A percentile compares a stretch with the other conserved stretches of the same genome.
Evolutionary conservation across 139 green algal species (phyloP).

Genomic region (Picochlorum sp.): DNA sequence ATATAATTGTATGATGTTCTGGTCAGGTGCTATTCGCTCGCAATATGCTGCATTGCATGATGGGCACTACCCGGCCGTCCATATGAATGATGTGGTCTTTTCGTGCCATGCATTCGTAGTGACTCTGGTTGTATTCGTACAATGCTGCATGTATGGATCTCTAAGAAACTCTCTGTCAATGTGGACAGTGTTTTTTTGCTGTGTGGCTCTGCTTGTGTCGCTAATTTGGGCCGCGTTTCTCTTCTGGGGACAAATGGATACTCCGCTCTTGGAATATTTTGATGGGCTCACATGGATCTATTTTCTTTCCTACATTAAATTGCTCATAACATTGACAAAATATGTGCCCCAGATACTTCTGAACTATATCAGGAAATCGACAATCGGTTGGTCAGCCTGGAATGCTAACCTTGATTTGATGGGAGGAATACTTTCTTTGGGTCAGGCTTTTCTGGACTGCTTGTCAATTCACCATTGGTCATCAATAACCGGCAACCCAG

Average conservation of each 20-base stretch:
- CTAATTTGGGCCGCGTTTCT: neutral
- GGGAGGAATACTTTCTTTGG: constrained; percentile 37
- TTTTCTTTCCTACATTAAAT: constrained; percentile 41
- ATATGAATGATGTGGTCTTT: constrained; percentile 58
- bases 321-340: constrained; percentile 44
- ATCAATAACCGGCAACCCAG: constrained; percentile 31
- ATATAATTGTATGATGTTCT: constrained; percentile 50
- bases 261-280: neutral
- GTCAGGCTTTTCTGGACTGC: constrained; percentile 36
- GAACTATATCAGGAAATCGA: constrained; percentile 37
- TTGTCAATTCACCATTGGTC: constrained; percentile 19
- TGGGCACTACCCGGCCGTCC: constrained; percentile 21
- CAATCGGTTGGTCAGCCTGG: constrained; percentile 22
- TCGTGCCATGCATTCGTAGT: constrained; percentile 31
- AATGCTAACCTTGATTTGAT: constrained; percentile 46
- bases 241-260: too few relatives aligned
- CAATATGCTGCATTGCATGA: constrained; percentile 34
- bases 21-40: constrained; percentile 16
- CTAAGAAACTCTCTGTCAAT: neutral
- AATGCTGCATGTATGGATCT: constrained; percentile 27
- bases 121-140: neutral
- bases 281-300: constrained; percentile 31
- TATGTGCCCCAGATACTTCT: constrained; percentile 47
- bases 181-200: neutral
- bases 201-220: neutral